Evolutionary conservation across 805 yeast species (phyloP).

Genomic region (Lachancea cidri): DNA sequence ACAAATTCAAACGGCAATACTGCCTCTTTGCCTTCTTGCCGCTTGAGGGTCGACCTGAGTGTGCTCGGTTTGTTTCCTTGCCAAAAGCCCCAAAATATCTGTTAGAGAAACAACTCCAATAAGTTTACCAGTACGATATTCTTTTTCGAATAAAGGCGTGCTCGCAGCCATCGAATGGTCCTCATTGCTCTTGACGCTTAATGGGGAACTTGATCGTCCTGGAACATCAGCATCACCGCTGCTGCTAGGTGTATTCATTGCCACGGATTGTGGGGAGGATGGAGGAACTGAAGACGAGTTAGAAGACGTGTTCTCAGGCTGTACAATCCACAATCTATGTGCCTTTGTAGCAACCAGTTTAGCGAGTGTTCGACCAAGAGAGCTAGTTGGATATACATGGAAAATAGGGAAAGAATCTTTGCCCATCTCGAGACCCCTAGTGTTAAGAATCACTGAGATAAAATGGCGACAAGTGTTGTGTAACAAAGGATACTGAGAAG

Average conservation of each 20-base stretch:
- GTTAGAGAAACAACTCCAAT: conserved; percentile 91
- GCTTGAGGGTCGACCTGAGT: conserved; percentile 82
- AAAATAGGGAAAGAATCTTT: conserved; percentile 96
- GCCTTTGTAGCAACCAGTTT: conserved; percentile 92
- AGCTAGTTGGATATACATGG: conserved; percentile 76
- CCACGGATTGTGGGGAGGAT: conserved; percentile 23
- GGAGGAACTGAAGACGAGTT: conserved; percentile 15
- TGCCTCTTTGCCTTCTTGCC: conserved; percentile 86
- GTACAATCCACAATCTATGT: conserved; percentile 84
- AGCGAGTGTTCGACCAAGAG: conserved; percentile 85
- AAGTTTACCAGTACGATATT: conserved; percentile 69
- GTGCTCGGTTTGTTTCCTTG: conserved; percentile 48
- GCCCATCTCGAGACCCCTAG: conserved; percentile 78
- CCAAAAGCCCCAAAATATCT: conserved; percentile 78
- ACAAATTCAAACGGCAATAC: conserved; percentile 25
- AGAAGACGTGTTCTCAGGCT: conserved; percentile 38
- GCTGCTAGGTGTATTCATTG: conserved; percentile 9
- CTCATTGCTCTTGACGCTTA: conserved; percentile 8
- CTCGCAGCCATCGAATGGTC: conserved; percentile 1
- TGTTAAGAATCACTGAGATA: conserved; percentile 76
- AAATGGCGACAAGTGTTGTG: conserved; percentile 83
- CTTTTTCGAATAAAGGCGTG: conserved; percentile 32
- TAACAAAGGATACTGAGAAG: conserved; percentile 79
- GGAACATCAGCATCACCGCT: conserved; percentile 5
- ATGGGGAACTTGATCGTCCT: conserved; percentile 7